phyloP scores from a whole-genome alignment of 257 asterid genomes.

The Solanum appendiculatum region DNA sequence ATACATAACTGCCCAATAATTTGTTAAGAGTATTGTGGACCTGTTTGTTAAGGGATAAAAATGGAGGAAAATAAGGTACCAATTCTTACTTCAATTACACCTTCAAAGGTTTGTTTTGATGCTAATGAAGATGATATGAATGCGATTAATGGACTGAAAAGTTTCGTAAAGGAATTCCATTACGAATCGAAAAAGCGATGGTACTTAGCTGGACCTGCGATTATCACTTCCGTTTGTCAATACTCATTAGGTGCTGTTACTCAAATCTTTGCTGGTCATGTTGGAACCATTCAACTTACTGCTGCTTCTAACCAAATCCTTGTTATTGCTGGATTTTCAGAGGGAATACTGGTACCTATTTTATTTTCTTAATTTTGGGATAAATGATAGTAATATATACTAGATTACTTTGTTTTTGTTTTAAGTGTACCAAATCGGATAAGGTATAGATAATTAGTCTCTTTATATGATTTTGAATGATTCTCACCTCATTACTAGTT shows the following conservation, averaged over 20 bases:
- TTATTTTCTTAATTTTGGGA: neutral
- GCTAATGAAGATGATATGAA: neutral
- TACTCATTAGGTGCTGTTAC: neutral
- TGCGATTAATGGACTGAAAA: neutral
- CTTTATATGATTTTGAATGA: too few relatives aligned
- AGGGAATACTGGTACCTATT: constrained; percentile 1
- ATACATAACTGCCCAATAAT: neutral
- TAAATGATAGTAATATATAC: too few relatives aligned
- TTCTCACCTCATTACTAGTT: too few relatives aligned
- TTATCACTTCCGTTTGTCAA: neutral
- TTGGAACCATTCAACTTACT: constrained; percentile 3
- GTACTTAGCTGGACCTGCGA: constrained; percentile 6
- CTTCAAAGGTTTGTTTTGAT: neutral
- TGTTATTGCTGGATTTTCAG: constrained; percentile 2
- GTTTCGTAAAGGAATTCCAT: neutral
- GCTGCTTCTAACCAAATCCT: neutral
- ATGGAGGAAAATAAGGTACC: neutral
- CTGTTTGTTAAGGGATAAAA: neutral
- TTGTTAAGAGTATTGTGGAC: neutral
- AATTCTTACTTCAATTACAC: neutral
- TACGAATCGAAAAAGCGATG: neutral
- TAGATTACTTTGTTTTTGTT: too few relatives aligned
- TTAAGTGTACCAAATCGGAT: too few relatives aligned
- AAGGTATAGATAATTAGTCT: too few relatives aligned
- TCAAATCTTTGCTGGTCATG: neutral